phyloP scores from a whole-genome alignment of 352 stramenopile species.

The Pythium aristosporum region DNA sequence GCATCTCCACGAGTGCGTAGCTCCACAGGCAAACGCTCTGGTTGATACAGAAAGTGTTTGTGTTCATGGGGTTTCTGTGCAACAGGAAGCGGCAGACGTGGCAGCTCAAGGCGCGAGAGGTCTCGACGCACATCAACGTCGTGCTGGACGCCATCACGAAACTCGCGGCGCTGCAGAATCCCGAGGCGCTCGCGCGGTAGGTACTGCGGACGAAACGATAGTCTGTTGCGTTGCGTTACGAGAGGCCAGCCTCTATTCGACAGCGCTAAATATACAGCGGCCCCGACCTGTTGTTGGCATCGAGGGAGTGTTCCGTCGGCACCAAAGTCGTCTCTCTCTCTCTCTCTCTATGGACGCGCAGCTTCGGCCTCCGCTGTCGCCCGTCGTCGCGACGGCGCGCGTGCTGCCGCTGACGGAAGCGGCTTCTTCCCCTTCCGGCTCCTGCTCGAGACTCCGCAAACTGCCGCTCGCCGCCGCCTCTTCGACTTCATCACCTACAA shows the following conservation, averaged over 20 bases:
- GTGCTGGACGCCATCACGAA: conserved; percentile 77
- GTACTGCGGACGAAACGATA: neutral
- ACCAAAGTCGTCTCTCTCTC: neutral
- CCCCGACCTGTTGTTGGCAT: neutral
- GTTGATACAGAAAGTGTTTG: neutral
- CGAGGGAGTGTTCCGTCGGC: neutral
- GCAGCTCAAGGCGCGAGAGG: conserved; percentile 67
- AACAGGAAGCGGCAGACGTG: conserved; percentile 60
- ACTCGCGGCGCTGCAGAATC: conserved; percentile 60
- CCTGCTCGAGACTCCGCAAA: neutral
- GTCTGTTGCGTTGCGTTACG: too few species aligned
- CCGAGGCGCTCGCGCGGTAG: conserved; percentile 6
- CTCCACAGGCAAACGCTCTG: too few species aligned
- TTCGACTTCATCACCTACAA: conserved; percentile 3
- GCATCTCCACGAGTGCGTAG: conserved; percentile 47
- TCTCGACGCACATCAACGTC: conserved; percentile 73
- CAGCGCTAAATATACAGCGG: conserved; percentile 12
- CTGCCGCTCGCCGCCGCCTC: neutral
- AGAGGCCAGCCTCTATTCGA: too few species aligned
- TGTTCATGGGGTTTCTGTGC: neutral
- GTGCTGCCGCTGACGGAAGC: neutral
- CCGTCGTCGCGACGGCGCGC: conserved; percentile 7
- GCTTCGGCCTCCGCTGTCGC: conserved; percentile 10
- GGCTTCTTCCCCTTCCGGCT: conserved; percentile 4
- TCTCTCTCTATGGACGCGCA: neutral